Percentiles rank a stretch among this genome's conserved stretches.
Evolutionary conservation across 176 grass and related monocot species (phyloP).

Genomic region (Echinochloa phyllopogon): DNA sequence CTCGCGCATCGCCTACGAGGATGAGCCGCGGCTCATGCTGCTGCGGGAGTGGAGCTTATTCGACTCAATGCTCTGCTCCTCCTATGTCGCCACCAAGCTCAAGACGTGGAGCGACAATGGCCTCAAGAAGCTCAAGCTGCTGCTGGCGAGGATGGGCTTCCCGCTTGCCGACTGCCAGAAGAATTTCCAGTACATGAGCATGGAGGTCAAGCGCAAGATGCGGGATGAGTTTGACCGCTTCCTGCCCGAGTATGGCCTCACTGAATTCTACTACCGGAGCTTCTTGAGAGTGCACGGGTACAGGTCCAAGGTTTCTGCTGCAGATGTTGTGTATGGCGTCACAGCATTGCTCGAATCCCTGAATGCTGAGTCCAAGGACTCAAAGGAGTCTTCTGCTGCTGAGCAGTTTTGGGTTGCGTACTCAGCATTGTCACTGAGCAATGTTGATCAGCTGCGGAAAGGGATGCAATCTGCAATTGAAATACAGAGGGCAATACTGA

Average conservation of each 20-base stretch:
- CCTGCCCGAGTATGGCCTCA: constrained; percentile 88
- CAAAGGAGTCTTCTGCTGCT: constrained; percentile 52
- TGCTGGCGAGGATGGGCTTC: constrained; percentile 91
- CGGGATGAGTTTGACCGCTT: constrained; percentile 81
- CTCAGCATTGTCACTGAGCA: constrained; percentile 74
- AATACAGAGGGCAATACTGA: constrained; percentile 80
- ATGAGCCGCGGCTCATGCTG: constrained; percentile 84
- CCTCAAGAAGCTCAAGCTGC: constrained; percentile 89
- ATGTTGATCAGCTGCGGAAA: constrained; percentile 70
- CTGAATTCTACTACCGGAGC: constrained; percentile 83
- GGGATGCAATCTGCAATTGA: constrained; percentile 87
- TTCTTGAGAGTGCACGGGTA: constrained; percentile 87
- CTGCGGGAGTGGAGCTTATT: constrained; percentile 81
- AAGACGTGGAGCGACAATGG: constrained; percentile 94
- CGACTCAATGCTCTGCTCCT: constrained; percentile 95
- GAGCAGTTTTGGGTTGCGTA: constrained; percentile 88
- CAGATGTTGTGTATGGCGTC: constrained; percentile 91
- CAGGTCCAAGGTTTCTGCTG: constrained; percentile 79
- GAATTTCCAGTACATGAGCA: constrained; percentile 95
- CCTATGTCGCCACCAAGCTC: constrained; percentile 84
- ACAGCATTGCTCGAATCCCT: constrained; percentile 73
- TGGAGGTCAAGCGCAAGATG: constrained; percentile 93
- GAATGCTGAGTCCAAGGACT: constrained; percentile 33
- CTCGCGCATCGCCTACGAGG: constrained; percentile 85
- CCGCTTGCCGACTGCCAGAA: constrained; percentile 85